These are phyloP conservation scores for Acacia crassicarpa DNA, from an alignment of 306 rosid genomes.

Conservation along the genomic window DNA sequence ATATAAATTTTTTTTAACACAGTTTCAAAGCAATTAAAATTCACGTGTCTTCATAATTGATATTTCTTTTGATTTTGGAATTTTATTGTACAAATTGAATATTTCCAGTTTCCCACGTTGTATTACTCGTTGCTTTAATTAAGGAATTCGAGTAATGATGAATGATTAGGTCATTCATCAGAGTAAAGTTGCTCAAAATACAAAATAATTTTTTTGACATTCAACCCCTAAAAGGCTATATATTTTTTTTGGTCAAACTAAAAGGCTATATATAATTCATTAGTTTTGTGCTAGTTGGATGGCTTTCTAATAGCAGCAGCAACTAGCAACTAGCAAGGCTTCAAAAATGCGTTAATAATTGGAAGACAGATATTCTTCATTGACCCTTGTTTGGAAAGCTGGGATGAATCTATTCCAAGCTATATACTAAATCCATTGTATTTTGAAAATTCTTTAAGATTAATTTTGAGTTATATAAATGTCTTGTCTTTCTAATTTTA, in stretches of 20 bases:
- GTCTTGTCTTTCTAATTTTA: neutral
- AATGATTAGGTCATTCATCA: neutral
- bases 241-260: neutral
- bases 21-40: neutral
- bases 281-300: neutral
- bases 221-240: neutral
- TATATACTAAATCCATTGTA: neutral
- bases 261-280: neutral
- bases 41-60: neutral
- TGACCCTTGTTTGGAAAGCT: neutral
- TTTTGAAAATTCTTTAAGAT: neutral
- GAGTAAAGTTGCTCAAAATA: neutral
- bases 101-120: neutral
- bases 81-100: neutral
- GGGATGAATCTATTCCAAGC: neutral
- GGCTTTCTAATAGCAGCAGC: neutral
- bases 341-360: neutral
- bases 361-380: neutral
- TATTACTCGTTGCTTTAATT: neutral
- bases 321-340: neutral
- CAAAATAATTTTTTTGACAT: neutral
- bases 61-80: neutral
- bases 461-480: neutral
- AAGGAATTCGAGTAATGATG: neutral
- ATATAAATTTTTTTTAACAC: neutral